These are phyloP conservation scores for Biscogniauxia mediterranea DNA, from an alignment of 2,329 filamentous ascomycete species.

Conservation along the genomic window DNA sequence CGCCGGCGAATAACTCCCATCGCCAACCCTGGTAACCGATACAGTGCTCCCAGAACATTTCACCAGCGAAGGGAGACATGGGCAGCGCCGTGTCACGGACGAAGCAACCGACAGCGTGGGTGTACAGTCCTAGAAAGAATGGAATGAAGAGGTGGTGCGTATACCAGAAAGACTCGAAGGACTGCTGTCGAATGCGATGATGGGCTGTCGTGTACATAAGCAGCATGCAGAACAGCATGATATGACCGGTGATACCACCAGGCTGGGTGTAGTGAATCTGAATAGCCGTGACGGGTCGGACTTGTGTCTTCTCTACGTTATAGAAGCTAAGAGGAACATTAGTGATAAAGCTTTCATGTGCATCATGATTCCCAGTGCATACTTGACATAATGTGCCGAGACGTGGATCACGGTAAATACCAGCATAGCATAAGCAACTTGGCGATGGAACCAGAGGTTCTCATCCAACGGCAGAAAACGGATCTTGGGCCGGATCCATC, in stretches of 20 bases:
- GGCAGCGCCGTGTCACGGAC: slow-evolving; percentile 75
- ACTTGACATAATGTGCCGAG: slow-evolving; percentile 89
- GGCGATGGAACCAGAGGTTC: slow-evolving; percentile 93
- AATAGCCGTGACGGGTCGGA: slow-evolving; percentile 76
- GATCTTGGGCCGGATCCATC: slow-evolving; percentile 81
- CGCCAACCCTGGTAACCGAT: slow-evolving; percentile 95
- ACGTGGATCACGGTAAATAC: slow-evolving; percentile 79
- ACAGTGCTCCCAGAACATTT: slow-evolving; percentile 85
- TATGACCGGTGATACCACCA: slow-evolving; percentile 90
- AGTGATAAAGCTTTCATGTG: not conserved
- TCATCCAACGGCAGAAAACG: slow-evolving; percentile 92
- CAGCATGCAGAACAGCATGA: slow-evolving; percentile 99
- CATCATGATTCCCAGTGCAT: slow-evolving; percentile 33
- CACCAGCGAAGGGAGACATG: slow-evolving; percentile 80
- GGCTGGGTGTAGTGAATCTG: slow-evolving; percentile 89
- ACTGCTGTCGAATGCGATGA: slow-evolving; percentile 89
- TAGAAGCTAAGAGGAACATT: slow-evolving; percentile 66
- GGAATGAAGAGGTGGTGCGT: slow-evolving; percentile 98
- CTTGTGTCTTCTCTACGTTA: slow-evolving; percentile 84
- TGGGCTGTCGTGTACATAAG: slow-evolving; percentile 97
- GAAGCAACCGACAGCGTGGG: slow-evolving; percentile 94
- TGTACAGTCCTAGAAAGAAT: slow-evolving; percentile 90
- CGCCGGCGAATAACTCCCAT: slow-evolving; percentile 89
- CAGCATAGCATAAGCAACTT: slow-evolving; percentile 86
- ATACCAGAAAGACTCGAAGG: slow-evolving; percentile 99